Base-by-base conservation (phyloP, 305 asterid species). In the Fraxinus dipetala region DNA sequence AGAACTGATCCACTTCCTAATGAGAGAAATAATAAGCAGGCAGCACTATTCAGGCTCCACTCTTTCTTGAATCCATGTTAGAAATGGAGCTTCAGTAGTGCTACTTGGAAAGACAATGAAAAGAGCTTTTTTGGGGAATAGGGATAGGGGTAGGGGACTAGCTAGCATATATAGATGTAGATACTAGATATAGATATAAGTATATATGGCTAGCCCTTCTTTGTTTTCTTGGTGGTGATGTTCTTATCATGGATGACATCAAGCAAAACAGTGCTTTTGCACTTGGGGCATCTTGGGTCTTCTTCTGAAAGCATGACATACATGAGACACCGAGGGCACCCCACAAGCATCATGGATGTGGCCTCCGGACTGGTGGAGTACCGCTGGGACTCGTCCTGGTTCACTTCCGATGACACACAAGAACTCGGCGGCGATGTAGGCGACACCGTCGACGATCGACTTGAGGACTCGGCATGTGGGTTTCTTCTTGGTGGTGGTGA, bases 271-370 rank as follows among this genome's bases (percentile, higher is more conserved):
- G 87, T 86, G 85, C 88, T 85, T 70, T 89, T 88, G 87, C 92
- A 89, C 76, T 86, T 88, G 24, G 92, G 92, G 80, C 91, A 89
- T 72, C 83, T 88, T 13, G 88, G 90, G 67, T 89, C 89, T 65
- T 83, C 83, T 79, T 85, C 87, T 20, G 90, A 80, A 5, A 89
- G 79, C 90, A 89, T 88, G 34, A 89, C 86, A 79, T 89, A 89
- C 90, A 89, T 86, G 32, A 89, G 87, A 77, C 92, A 88, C 13
- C 89, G 81, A 0, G 90, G 89, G 72, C 92, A 89, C 0, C 92
- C 92, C 2, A 85, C 90, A 0, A 88, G 85, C 32, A 89, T 82
- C 92, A 89, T 88, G 11, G 91, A 82, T 48, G 91, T 76, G 22
- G 87, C 82, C 56, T 89, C 92, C 0, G 91, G 90, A 86, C 91